These are phyloP conservation scores for Umbellularia californica DNA, from an alignment of 164 flowering plant species.

Conservation along the genomic window DNA sequence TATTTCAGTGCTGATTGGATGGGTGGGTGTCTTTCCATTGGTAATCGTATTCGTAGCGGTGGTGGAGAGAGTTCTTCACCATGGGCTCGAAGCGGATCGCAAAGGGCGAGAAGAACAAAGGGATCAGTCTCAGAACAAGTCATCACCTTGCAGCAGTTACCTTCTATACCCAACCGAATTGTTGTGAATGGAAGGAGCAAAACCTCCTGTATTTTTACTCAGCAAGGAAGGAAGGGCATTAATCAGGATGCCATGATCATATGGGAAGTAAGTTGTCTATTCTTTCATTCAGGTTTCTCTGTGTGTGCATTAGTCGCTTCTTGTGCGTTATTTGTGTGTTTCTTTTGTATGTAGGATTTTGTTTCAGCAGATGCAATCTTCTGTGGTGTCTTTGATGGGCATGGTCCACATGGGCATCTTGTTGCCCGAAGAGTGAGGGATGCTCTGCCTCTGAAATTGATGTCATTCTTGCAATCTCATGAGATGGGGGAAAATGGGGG, in stretches of 20 bases:
- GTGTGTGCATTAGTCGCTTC: not conserved
- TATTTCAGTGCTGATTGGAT: slow-evolving; percentile 34
- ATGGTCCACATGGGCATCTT: slow-evolving; percentile 90
- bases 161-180: slow-evolving; percentile 64
- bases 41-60: slow-evolving; percentile 32
- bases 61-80: slow-evolving; percentile 34
- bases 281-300: not conserved
- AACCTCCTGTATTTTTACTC: slow-evolving; percentile 78
- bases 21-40: slow-evolving; percentile 75
- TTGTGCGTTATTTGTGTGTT: not conserved
- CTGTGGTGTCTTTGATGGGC: slow-evolving; percentile 97
- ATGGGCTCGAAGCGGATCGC: slow-evolving; percentile 32
- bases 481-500: slow-evolving; percentile 36
- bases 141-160: slow-evolving; percentile 48
- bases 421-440: slow-evolving; percentile 93
- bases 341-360: slow-evolving; percentile 58
- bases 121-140: slow-evolving; percentile 49
- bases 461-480: slow-evolving; percentile 44
- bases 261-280: slow-evolving; percentile 67
- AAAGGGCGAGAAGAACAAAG: slow-evolving; percentile 37
- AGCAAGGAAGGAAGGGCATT: slow-evolving; percentile 91
- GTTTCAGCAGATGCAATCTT: slow-evolving; percentile 64
- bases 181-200: slow-evolving; percentile 71
- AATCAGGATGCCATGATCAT: slow-evolving; percentile 97
- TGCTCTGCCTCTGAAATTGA: slow-evolving; percentile 61